These are phyloP conservation scores for Trichocladium antarcticum DNA, from an alignment of 495 filamentous ascomycete species.

Conservation along the genomic window DNA sequence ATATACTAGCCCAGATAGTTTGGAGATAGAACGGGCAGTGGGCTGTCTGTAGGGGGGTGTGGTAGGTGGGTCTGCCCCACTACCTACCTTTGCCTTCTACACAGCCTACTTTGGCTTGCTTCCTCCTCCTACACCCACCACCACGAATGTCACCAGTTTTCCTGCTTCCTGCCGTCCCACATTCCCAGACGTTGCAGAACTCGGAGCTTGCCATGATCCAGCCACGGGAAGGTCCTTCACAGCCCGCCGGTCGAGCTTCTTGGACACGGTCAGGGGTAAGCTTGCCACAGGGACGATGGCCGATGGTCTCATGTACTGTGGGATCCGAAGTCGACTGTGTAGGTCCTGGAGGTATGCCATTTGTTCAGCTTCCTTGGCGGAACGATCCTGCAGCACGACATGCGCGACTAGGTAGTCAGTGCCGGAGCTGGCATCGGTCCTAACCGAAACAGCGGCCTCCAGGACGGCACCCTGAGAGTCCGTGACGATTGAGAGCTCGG, in stretches of 20 bases:
- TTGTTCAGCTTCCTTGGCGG: neutral
- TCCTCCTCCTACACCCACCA: no score
- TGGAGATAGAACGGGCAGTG: no score
- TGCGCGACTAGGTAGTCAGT: slow-evolving; percentile 28
- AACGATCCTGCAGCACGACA: slow-evolving; percentile 15
- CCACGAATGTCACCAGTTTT: no score
- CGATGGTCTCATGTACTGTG: neutral
- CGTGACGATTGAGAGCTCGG: slow-evolving; percentile 31
- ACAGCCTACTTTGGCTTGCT: no score
- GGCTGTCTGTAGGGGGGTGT: no score
- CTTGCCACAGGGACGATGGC: neutral
- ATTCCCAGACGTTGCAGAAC: slow-evolving; percentile 17
- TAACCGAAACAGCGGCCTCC: slow-evolving; percentile 28
- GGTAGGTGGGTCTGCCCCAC: no score
- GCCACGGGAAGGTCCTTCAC: slow-evolving; percentile 11
- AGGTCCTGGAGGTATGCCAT: slow-evolving; percentile 5
- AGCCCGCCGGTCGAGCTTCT: neutral
- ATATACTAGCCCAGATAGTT: no score
- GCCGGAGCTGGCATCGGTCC: neutral
- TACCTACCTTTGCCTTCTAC: no score
- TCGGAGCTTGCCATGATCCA: slow-evolving; percentile 25
- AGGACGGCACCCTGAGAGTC: slow-evolving; percentile 17
- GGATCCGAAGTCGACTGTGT: neutral
- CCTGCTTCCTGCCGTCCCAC: no score
- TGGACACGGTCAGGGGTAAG: neutral